These are phyloP conservation scores for Solanum paucissectum DNA, from an alignment of 257 asterid genomes.

Conservation along the genomic window DNA sequence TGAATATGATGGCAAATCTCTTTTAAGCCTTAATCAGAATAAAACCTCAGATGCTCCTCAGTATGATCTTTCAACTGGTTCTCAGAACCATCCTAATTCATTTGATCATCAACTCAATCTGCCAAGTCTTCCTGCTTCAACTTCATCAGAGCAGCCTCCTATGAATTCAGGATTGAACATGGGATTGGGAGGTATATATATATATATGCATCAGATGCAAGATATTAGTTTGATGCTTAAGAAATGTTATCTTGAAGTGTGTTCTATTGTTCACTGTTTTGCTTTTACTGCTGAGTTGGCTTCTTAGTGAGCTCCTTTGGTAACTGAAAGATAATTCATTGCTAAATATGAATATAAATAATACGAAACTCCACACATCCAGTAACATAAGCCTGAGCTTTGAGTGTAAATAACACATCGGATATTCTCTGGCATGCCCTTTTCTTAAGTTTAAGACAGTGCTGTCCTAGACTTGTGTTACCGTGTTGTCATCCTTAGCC, in stretches of 20 bases:
- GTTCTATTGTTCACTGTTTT: not conserved
- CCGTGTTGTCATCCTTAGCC: not conserved
- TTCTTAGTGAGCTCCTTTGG: not conserved
- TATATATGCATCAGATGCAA: slow-evolving; percentile 1
- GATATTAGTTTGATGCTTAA: not conserved
- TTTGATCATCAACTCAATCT: slow-evolving; percentile 42
- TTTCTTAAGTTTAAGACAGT: not conserved
- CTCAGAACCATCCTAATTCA: slow-evolving; percentile 40
- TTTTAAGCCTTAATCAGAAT: slow-evolving; percentile 42
- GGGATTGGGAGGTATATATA: slow-evolving; percentile 57
- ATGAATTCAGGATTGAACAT: slow-evolving; percentile 34
- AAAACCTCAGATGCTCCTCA: slow-evolving; percentile 31
- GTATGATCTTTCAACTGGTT: slow-evolving; percentile 25
- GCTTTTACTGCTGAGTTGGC: not conserved
- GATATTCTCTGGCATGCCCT: not conserved
- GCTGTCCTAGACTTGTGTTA: not conserved
- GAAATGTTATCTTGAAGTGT: not conserved
- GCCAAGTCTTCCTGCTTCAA: slow-evolving; percentile 45
- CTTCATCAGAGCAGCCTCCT: slow-evolving; percentile 46
- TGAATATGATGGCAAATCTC: slow-evolving; percentile 86
- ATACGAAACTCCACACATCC: not conserved
- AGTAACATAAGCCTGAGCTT: not conserved
- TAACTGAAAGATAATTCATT: not conserved
- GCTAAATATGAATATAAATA: not conserved
- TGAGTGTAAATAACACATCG: not conserved